These are phyloP conservation scores for Xylaria sp. DNA, from an alignment of 2,329 filamentous ascomycete genomes.

Conservation along the genomic window DNA sequence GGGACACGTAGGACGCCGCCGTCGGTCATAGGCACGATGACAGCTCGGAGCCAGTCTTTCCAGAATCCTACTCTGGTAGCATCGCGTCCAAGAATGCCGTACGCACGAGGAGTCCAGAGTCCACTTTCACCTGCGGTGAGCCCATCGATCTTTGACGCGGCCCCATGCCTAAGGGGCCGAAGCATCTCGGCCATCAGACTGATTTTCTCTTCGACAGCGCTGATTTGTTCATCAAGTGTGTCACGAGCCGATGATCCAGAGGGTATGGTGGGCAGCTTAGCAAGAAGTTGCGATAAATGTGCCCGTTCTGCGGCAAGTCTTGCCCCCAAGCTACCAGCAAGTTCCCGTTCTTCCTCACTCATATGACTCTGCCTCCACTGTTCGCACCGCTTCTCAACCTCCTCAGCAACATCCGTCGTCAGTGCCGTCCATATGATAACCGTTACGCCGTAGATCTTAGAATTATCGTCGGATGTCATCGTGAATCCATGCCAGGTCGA, in stretches of 20 bases:
- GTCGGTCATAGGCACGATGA: constrained; percentile 96
- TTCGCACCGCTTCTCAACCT: constrained; percentile 84
- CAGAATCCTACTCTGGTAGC: constrained; percentile 87
- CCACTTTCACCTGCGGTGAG: constrained; percentile 95
- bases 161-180: constrained; percentile 89
- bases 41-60: constrained; percentile 97
- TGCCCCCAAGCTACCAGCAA: constrained; percentile 91
- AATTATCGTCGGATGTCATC: constrained; percentile 94
- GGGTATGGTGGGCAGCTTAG: constrained; percentile 80
- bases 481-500: constrained; percentile 99
- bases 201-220: constrained; percentile 96
- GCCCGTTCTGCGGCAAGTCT: constrained; percentile 88
- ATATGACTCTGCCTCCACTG: constrained; percentile 87
- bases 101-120: constrained; percentile 93
- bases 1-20: constrained; percentile 85
- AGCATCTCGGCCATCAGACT: constrained; percentile 95
- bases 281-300: constrained; percentile 87
- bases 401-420: constrained; percentile 82
- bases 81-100: constrained; percentile 90
- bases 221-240: constrained; percentile 90
- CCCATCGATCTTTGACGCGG: constrained; percentile 96
- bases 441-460: constrained; percentile 90
- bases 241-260: constrained; percentile 87
- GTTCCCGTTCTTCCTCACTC: constrained; percentile 88
- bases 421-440: constrained; percentile 94